Base-by-base conservation (phyloP, 108 stramenopile genomes). In the Skeletonema grethae region DNA sequence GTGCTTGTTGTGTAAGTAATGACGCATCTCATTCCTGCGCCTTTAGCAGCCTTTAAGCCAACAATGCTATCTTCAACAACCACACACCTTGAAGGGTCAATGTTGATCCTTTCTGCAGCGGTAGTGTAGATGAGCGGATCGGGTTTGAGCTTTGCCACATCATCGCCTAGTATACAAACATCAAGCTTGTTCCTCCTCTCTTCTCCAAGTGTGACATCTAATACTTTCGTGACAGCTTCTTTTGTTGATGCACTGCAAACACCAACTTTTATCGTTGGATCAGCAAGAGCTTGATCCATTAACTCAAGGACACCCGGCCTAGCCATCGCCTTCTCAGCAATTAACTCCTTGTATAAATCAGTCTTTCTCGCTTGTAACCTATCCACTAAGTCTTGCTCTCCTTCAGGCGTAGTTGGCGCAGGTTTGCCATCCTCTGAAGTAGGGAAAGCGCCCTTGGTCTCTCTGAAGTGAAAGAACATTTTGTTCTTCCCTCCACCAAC, bases 401-500 rank as follows among this genome's bases (percentile, higher is more conserved):
- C 89, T 20, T 90, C 86, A 13, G 65, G 70, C 20, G 85, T 86
- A 32, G 79, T 53, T 25, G 92, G 88, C 34, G 84, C 74, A 16
- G 89, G 65, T 41, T 78, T 75, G 32, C 74, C 84, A 24, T 77
- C 72, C 59, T 70, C 75, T 41, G 57, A 80, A 30, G 82, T 75
- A 13, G 88, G 89, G 63, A 90, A 90, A 22, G 66, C 76, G 4
- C 80, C 76, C 36, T 67, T 77, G 16, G 88, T 89, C 45, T 85
- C 79, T 53, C 85, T 71, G 71, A 95, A 97, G 74, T 94, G 88
- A 58, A 81, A 92, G 63, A 88, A 85, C 93, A 94, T 95, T 71
- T 97, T 97, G 30, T 85, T 86, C 66, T 94, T 97, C 3, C 96
- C 96, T 5, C 96, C 96, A 22, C 96, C 96, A 15, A 97, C 88